Base-by-base conservation (phyloP, 2,329 filamentous ascomycete genomes). In the Aquanectria penicillioides region DNA sequence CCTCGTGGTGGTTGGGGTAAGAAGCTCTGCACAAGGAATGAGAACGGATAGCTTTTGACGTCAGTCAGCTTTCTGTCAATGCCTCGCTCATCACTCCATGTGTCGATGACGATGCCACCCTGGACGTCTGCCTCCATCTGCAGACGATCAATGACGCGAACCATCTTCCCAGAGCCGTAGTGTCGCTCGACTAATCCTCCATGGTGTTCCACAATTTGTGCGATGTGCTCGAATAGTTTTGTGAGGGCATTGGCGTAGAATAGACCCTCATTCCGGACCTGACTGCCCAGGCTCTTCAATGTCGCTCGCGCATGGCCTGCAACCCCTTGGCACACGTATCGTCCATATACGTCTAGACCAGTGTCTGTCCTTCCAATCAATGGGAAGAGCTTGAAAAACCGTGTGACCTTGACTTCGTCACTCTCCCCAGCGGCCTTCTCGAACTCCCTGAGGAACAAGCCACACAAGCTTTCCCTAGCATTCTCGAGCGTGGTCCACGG, bases 341-440 rank as follows among this genome's bases (percentile, higher is more conserved):
- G 87, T 2, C 95, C 95, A 74, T 99, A 99, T 3, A 97, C 92
- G 76, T 99, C 94, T 55, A 99, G 76, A 1, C 95, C 95, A 7
- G 94, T 91, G 53, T 97, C 92, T 3, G 92, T 89, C 61, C 94
- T 86, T 12, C 91, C 94, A 71, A 99, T 97, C 29, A 99, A 80
- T 13, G 95, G 95, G 70, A 99, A 99, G 31, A 99, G 81, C 80
- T 99, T 99, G 81, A 99, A 99, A 81, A 99, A 99, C 36, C 95
- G 84, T 2, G 95, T 97, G 50, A 99, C 92, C 73, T 91, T 93
- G 20, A 91, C 86, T 4, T 92, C 93, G 69, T 98, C 94, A n/a
- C 86, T 90, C 36, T 95, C 93, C 61, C 86, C 85, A 2, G 94
- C 91, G 0, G 95, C 95, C 75, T 90, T 95, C 70, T 98, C 93